A percentile compares a stretch with the other conserved stretches of the same genome.
Conservation (phyloP, 768 basidiomycete species). For the Lactarius sp. region DNA sequence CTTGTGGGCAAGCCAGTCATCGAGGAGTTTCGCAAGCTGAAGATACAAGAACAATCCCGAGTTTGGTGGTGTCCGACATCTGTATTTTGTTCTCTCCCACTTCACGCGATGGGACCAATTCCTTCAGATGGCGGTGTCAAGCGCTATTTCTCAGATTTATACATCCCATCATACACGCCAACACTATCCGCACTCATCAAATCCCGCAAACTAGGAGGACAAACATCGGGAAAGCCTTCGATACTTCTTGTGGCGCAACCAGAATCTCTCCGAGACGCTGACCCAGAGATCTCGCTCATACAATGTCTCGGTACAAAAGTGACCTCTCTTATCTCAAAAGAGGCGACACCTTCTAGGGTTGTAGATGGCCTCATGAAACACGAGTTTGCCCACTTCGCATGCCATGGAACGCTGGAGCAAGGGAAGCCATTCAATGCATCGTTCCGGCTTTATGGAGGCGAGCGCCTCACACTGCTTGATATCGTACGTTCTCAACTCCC, state of each 20-base stretch:
- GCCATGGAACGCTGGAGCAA: not conserved
- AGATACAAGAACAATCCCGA: constrained; percentile 2
- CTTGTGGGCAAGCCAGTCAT: constrained; percentile 2
- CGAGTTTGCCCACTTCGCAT: not conserved
- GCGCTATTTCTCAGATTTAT: constrained; percentile 1
- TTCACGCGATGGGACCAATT: constrained; percentile 20
- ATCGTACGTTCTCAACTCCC: not conserved
- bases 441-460: too few relatives aligned
- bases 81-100: constrained; percentile 8
- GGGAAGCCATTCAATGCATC: not conserved
- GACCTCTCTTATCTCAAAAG: not conserved
- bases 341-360: too few relatives aligned
- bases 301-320: not conserved
- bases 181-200: not conserved
- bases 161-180: not conserved
- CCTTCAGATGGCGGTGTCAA: not conserved
- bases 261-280: not conserved
- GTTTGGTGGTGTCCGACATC: constrained; percentile 22
- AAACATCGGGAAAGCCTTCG: not conserved
- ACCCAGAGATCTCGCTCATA: too few relatives aligned
- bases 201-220: not conserved
- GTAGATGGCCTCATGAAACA: not conserved
- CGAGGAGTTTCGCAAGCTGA: not conserved
- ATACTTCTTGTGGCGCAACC: not conserved
- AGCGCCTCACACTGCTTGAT: too few relatives aligned